phyloP scores from a whole-genome alignment of 257 asterid species.

The Mentha longifolia region DNA sequence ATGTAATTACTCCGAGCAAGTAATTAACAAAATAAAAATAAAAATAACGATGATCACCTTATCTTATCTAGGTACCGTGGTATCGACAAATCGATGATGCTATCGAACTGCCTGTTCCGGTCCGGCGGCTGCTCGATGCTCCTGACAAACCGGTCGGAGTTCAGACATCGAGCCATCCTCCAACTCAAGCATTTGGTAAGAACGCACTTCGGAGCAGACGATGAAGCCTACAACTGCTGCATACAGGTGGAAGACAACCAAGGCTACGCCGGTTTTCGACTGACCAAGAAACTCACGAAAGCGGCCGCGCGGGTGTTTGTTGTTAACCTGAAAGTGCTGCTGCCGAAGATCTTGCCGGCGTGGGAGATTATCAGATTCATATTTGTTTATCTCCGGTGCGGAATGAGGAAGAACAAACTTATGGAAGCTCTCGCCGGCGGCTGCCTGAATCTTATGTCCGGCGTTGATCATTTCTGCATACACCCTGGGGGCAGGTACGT shows the following conservation, averaged over 20 bases:
- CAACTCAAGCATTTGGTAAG: conserved; percentile 34
- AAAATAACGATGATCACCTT: too few species aligned
- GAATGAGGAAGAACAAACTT: not conserved
- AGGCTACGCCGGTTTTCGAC: conserved; percentile 36
- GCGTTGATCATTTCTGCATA: conserved; percentile 58
- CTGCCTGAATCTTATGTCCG: conserved; percentile 48
- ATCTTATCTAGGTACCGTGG: conserved; percentile 38
- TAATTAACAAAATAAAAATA: too few species aligned
- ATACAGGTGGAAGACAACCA: conserved; percentile 35
- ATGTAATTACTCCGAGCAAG: too few species aligned
- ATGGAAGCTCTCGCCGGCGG: conserved; percentile 7
- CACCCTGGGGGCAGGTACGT: conserved; percentile 62
- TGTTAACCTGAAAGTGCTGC: conserved; percentile 33
- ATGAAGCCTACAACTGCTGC: conserved; percentile 38
- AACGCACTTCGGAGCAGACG: conserved; percentile 33
- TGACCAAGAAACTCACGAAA: conserved; percentile 31
- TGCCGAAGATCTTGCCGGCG: conserved; percentile 42
- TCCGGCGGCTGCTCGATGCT: conserved; percentile 48
- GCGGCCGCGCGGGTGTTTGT: conserved; percentile 37
- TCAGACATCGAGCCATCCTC: conserved; percentile 13
- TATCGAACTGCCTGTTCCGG: conserved; percentile 43
- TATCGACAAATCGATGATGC: conserved; percentile 41
- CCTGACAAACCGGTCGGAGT: conserved; percentile 22
- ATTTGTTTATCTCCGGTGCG: conserved; percentile 15
- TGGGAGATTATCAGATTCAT: conserved; percentile 29